A percentile compares a stretch with the other conserved stretches of the same genome.
Evolutionary conservation across 2,329 filamentous ascomycete genomes (phyloP).

Genomic region (Apiospora marii): DNA sequence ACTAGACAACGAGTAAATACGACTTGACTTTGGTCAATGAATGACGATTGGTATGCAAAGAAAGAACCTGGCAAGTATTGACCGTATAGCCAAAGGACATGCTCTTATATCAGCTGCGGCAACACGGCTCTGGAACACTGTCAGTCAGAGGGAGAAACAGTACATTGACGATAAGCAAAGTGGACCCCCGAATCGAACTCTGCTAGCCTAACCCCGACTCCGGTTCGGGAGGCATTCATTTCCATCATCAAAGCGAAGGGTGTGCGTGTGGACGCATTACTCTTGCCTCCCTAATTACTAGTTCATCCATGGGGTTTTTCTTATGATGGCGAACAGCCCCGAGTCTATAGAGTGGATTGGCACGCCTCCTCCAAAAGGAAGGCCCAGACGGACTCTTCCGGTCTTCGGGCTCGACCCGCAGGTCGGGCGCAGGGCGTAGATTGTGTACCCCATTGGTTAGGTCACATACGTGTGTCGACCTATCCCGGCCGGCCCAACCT

Average conservation of each 20-base stretch:
- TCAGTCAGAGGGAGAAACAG: background rate
- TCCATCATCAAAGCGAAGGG: background rate
- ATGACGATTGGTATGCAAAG: background rate
- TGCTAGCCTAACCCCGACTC: conserved; percentile 2
- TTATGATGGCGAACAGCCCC: background rate
- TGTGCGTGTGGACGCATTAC: background rate
- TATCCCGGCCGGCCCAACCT: background rate
- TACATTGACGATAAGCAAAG: background rate
- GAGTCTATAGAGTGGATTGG: conserved; percentile 1
- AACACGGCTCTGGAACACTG: background rate
- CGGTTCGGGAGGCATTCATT: background rate
- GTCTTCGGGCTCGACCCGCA: conserved; percentile 13
- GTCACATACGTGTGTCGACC: background rate
- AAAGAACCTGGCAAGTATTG: background rate
- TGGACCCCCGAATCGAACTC: background rate
- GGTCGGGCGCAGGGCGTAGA: background rate
- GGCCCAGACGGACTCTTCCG: background rate
- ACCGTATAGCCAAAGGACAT: background rate
- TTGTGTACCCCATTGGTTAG: background rate
- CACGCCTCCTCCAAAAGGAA: background rate
- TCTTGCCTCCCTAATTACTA: background rate
- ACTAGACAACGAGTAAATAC: background rate
- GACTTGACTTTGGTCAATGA: background rate
- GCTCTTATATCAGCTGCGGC: background rate
- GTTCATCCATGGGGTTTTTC: background rate